These are phyloP conservation scores for Clitopilus passeckerianus DNA, from an alignment of 768 basidiomycete species.

Conservation along the genomic window DNA sequence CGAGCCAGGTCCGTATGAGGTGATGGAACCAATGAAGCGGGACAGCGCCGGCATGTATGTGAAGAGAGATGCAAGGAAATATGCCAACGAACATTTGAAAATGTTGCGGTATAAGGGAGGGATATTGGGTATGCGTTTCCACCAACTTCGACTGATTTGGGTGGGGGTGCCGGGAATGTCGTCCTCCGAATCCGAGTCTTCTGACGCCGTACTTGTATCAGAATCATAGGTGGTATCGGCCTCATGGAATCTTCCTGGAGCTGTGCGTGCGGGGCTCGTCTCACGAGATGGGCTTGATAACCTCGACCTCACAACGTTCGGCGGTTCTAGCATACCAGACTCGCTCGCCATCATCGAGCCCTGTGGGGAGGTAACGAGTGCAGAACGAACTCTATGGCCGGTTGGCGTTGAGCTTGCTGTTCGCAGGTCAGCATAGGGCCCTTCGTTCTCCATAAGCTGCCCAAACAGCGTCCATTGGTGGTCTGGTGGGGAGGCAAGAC, in stretches of 20 bases:
- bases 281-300: not conserved
- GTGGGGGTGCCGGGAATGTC: conserved; percentile 9
- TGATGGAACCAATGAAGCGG: conserved; percentile 56
- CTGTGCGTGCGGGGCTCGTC: not conserved
- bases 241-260: not conserved
- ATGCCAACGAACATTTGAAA: conserved; percentile 88
- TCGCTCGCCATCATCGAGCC: not conserved
- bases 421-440: conserved; percentile 31
- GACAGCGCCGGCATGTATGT: conserved; percentile 83
- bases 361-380: not conserved
- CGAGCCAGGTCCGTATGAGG: conserved; percentile 44
- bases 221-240: not conserved
- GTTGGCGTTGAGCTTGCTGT: conserved; percentile 15
- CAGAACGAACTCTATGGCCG: conserved; percentile 7
- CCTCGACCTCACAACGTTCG: not conserved
- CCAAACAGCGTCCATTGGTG: conserved; percentile 66
- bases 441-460: conserved; percentile 59
- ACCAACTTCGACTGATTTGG: conserved; percentile 3
- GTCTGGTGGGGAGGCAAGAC: conserved; percentile 10
- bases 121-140: conserved; percentile 28
- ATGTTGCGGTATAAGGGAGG: conserved; percentile 63
- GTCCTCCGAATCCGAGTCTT: conserved; percentile 16
- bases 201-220: not conserved
- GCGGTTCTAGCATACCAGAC: not conserved
- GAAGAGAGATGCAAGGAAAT: conserved; percentile 87